Evolutionary conservation across 768 basidiomycete species (phyloP).

Genomic region (Clitopilus hobsonii): DNA sequence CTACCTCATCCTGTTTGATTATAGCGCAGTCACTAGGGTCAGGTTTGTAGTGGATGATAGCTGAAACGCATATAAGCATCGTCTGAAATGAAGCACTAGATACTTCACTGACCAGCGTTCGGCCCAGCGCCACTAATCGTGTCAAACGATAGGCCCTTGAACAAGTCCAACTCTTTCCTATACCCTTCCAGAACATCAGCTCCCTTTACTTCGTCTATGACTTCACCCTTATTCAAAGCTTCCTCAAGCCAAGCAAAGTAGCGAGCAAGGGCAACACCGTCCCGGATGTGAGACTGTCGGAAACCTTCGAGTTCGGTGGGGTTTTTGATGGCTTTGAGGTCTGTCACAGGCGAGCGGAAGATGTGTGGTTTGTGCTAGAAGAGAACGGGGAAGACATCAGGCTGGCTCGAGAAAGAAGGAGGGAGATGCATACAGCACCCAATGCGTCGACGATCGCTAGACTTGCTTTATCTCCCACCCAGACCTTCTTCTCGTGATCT

Average conservation of each 20-base stretch:
- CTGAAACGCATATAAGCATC: conserved; percentile 25
- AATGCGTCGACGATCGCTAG: conserved; percentile 80
- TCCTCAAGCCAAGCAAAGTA: conserved; percentile 98
- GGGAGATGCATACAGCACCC: conserved; percentile 46
- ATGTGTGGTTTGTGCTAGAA: conserved; percentile 54
- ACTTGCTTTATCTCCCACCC: conserved; percentile 74
- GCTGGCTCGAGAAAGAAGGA: neutral
- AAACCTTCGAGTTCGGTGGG: conserved; percentile 83
- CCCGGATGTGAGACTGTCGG: conserved; percentile 81
- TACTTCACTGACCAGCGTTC: conserved; percentile 68
- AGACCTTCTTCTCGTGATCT: conserved; percentile 66
- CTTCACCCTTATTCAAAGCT: conserved; percentile 52
- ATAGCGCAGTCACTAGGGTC: conserved; percentile 67
- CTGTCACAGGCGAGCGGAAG: conserved; percentile 68
- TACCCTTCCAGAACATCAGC: conserved; percentile 76
- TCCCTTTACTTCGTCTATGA: conserved; percentile 74
- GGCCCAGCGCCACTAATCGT: conserved; percentile 93
- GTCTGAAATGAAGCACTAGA: neutral
- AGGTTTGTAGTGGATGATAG: conserved; percentile 92
- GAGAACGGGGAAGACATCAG: conserved; percentile 3
- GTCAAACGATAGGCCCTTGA: conserved; percentile 84
- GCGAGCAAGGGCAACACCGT: conserved; percentile 79
- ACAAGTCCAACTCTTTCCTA: conserved; percentile 75
- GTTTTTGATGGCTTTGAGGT: conserved; percentile 81
- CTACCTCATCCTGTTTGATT: conserved; percentile 76